phyloP scores from a whole-genome alignment of 495 filamentous ascomycete species.

The Aspergillus avenaceus region DNA sequence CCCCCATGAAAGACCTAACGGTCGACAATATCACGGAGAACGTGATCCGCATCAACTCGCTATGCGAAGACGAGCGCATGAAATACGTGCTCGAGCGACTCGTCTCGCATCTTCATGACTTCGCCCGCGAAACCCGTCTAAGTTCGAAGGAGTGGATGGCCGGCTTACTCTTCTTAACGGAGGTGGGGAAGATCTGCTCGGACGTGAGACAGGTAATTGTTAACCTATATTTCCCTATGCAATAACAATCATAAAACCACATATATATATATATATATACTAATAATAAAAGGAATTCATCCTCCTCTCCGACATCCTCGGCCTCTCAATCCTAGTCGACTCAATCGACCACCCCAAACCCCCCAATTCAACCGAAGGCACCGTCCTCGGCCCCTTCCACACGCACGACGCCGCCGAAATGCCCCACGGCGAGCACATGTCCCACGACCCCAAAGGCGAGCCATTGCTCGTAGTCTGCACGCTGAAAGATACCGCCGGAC shows the following conservation, averaged over 20 bases:
- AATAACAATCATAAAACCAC: not conserved
- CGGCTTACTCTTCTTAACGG: slow-evolving; percentile 64
- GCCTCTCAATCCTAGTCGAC: slow-evolving; percentile 86
- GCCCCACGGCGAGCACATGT: slow-evolving; percentile 62
- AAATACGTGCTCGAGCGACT: slow-evolving; percentile 70
- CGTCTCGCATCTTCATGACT: slow-evolving; percentile 78
- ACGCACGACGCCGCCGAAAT: slow-evolving; percentile 76
- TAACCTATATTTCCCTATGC: not conserved
- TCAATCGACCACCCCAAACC: slow-evolving; percentile 90
- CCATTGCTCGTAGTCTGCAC: slow-evolving; percentile 76
- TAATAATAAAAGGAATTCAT: slow-evolving; percentile 70
- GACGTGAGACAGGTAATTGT: slow-evolving; percentile 61
- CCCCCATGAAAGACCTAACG: slow-evolving; percentile 67
- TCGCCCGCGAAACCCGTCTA: slow-evolving; percentile 74
- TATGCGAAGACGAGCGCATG: slow-evolving; percentile 59
- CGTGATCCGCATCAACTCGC: slow-evolving; percentile 68
- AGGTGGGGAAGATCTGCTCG: slow-evolving; percentile 67
- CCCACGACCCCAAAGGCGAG: slow-evolving; percentile 53
- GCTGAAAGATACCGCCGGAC: slow-evolving; percentile 62
- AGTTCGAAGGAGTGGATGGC: slow-evolving; percentile 79
- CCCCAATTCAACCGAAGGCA: slow-evolving; percentile 70
- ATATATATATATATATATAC: not conserved
- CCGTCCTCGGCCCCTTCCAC: slow-evolving; percentile 91
- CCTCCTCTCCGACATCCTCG: slow-evolving; percentile 86
- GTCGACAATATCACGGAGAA: slow-evolving; percentile 83